Evolutionary conservation across 2,329 filamentous ascomycete species (phyloP), one percentile per base, ranked within the genome.

Genomic region (Fusarium sp.): DNA sequence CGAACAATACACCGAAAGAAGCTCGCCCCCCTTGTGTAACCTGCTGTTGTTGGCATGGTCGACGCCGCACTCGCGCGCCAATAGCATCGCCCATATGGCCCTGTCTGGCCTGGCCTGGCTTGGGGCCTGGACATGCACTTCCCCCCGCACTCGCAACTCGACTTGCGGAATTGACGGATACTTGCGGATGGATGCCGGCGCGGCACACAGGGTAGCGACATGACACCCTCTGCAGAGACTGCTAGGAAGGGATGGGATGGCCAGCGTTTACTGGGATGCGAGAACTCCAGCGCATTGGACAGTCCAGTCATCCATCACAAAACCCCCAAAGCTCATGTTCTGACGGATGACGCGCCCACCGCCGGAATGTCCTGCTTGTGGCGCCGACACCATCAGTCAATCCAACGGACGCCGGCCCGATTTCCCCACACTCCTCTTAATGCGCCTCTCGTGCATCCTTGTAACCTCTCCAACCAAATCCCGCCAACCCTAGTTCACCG

Each of bases 381-480:
- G 76, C 73, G 75, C 76, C 76, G 76, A 71, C 52, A 69, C 70
- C 61, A 52, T 47, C 34, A 57, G 64, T 66, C 35, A 62, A 54
- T 62, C 37, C 42, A 69, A 69, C 76, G 76, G 76, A 60, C 64
- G 37, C 66, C 76, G 76, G 76, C 50, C 76, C 76, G 76, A 78
- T 76, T 78, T 75, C 75, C 76, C 73, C 73, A 75, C 76, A 78
- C 72, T 76, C 73, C 38, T 63, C 67, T 37, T 64, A 70, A 70
- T 63, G 64, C 47, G 42, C 42, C 66, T 61, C 57, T 57, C 64
- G 52, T 65, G 45, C 69, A 72, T 59, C 69, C 69, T 56, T 73
- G 66, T 66, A 68, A 31, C 59, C 61, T 56, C 61, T 38, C 58
- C 66, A 64, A 57, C 52, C 45, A 54, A 22, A 54, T 61, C 42